Percentiles rank a stretch among this genome's conserved stretches.
These are phyloP conservation scores for Fistulinella prunicolor DNA, from an alignment of 768 basidiomycete genomes.

Conservation along the genomic window DNA sequence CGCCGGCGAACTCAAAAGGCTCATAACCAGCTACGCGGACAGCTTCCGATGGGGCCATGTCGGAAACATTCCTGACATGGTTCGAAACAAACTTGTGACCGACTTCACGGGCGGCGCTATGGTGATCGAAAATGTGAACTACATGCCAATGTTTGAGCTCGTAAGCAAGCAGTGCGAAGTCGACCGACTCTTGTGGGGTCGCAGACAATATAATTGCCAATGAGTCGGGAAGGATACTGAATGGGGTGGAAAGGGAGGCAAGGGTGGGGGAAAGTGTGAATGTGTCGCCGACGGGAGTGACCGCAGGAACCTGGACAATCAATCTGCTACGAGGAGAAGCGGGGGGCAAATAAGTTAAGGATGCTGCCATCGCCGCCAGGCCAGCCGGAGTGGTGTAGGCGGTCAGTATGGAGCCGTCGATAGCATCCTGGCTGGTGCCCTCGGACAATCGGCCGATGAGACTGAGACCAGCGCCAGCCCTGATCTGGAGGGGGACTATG, in stretches of 20 bases:
- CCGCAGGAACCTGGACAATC: conserved; percentile 79
- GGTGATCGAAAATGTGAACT: conserved; percentile 89
- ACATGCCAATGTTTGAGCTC: conserved; percentile 63
- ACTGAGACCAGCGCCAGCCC: conserved; percentile 79
- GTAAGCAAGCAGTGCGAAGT: conserved; percentile 78
- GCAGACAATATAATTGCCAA: conserved; percentile 79
- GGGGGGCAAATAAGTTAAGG: conserved; percentile 68
- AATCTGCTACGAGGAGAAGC: conserved; percentile 64
- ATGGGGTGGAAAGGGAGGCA: conserved; percentile 57
- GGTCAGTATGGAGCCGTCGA: conserved; percentile 59
- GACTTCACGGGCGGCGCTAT: conserved; percentile 73
- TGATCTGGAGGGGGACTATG: conserved; percentile 72
- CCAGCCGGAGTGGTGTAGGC: conserved; percentile 85
- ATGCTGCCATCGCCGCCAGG: conserved; percentile 77
- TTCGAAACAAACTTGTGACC: conserved; percentile 50
- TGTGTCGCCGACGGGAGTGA: conserved; percentile 59
- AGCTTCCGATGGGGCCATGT: conserved; percentile 43
- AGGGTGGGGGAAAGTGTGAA: conserved; percentile 78
- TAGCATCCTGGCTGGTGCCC: conserved; percentile 68
- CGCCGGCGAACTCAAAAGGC: conserved; percentile 77
- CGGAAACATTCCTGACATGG: conserved; percentile 28
- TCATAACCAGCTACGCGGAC: conserved; percentile 59
- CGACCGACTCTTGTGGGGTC: conserved; percentile 77
- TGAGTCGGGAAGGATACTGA: conserved; percentile 59
- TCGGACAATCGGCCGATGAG: conserved; percentile 78